Evolutionary conservation across 1,139 yeast genomes (phyloP).

Genomic region (Zygotorulaspora mrakii): DNA sequence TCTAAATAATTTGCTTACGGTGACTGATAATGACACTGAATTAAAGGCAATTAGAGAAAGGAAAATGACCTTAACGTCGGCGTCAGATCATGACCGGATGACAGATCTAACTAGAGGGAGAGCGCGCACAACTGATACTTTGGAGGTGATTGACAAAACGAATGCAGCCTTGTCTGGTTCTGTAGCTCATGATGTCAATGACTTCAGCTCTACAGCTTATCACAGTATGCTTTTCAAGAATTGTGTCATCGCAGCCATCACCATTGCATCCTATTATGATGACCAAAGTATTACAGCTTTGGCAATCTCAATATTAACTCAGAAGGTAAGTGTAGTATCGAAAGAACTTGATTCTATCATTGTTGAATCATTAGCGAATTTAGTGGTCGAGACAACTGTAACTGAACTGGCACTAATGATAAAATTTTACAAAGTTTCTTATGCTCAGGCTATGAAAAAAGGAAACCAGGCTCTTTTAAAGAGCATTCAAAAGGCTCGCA

Average conservation of each 20-base stretch:
- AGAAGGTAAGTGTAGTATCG: slow-evolving; percentile 57
- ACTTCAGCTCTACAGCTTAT: slow-evolving; percentile 15
- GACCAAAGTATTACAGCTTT: slow-evolving; percentile 77
- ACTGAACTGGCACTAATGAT: slow-evolving; percentile 50
- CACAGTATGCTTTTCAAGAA: slow-evolving; percentile 44
- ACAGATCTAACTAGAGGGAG: slow-evolving; percentile 14
- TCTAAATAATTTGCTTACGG: slow-evolving; percentile 66
- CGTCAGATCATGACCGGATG: slow-evolving; percentile 12
- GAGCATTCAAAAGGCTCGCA: slow-evolving; percentile 48
- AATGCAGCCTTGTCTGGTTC: slow-evolving; percentile 11
- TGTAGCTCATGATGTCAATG: slow-evolving; percentile 11
- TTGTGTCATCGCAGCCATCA: slow-evolving; percentile 68
- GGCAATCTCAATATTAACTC: slow-evolving; percentile 77
- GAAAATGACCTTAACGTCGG: slow-evolving; percentile 32
- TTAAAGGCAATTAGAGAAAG: slow-evolving; percentile 37
- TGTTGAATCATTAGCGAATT: slow-evolving; percentile 48
- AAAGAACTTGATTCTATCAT: slow-evolving; percentile 42
- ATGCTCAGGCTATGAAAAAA: slow-evolving; percentile 39
- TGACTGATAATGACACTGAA: slow-evolving; percentile 45
- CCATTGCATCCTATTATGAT: slow-evolving; percentile 63
- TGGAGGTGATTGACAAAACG: slow-evolving; percentile 24
- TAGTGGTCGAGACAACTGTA: slow-evolving; percentile 51
- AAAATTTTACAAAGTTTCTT: slow-evolving; percentile 43
- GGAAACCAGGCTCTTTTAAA: slow-evolving; percentile 38
- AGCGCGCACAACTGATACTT: slow-evolving; percentile 23